Percentiles rank a stretch among this genome's conserved stretches.
phyloP scores from a whole-genome alignment of 164 flowering plant genomes.

The Aristolochia californica region DNA sequence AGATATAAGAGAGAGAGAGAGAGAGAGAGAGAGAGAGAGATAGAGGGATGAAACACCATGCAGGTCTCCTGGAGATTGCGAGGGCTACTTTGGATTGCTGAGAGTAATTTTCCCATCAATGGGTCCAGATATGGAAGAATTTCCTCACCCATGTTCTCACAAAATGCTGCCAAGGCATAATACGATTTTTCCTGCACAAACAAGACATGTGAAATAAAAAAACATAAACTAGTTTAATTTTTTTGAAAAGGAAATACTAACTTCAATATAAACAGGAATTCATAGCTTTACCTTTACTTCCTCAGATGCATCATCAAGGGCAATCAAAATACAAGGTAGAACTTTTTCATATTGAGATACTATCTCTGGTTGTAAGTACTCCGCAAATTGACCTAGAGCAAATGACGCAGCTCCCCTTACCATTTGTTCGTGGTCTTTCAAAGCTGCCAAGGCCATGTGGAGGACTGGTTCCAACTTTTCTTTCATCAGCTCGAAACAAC shows the following conservation, averaged over 20 bases:
- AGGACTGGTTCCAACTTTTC: constrained; percentile 65
- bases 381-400: constrained; percentile 96
- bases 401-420: constrained; percentile 96
- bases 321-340: constrained; percentile 74
- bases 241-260: background rate
- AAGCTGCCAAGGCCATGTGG: constrained; percentile 62
- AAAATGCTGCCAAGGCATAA: constrained; percentile 96
- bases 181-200: constrained; percentile 86
- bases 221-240: background rate
- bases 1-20: background rate
- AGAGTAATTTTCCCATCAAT: constrained; percentile 73
- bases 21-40: background rate
- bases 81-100: constrained; percentile 77
- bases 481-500: constrained; percentile 78
- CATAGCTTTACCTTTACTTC: constrained; percentile 68
- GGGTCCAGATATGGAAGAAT: constrained; percentile 86
- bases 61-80: constrained; percentile 93
- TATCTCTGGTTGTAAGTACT: constrained; percentile 91
- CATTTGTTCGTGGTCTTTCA: constrained; percentile 86
- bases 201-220: background rate
- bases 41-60: constrained; percentile 45
- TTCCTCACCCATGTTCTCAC: constrained; percentile 96
- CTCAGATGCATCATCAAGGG: constrained; percentile 79
- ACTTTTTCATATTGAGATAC: constrained; percentile 73
- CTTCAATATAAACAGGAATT: background rate